phyloP scores from a whole-genome alignment of 306 rosid species.

The Quillaja saponaria region DNA sequence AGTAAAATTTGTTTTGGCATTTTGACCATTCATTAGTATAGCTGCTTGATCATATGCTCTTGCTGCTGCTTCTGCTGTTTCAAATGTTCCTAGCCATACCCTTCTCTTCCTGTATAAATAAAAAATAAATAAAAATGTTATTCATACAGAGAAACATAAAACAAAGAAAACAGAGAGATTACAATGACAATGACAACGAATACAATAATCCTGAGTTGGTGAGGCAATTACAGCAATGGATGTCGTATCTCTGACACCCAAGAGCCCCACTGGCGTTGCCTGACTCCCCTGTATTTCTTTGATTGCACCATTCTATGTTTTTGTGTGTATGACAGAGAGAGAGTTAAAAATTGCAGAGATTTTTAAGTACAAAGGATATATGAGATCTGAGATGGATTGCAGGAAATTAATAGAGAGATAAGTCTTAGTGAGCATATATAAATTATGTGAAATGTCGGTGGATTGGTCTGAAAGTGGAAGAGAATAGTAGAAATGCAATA shows the following conservation, averaged over 20 bases:
- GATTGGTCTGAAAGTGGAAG: constrained; percentile 51
- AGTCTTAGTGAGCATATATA: neutral
- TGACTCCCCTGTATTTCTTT: constrained; percentile 95
- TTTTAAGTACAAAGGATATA: constrained; percentile 1
- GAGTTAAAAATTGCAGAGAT: constrained; percentile 17
- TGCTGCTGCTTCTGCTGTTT: constrained; percentile 98
- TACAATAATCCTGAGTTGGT: neutral
- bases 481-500: constrained; percentile 49
- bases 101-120: constrained; percentile 69
- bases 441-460: constrained; percentile 67
- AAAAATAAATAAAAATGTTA: neutral
- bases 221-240: constrained; percentile 69
- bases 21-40: constrained; percentile 87
- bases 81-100: constrained; percentile 97
- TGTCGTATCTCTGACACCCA: constrained; percentile 99
- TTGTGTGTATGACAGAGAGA: neutral
- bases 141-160: neutral
- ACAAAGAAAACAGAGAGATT: constrained; percentile 3
- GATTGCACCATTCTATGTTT: constrained; percentile 62
- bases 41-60: constrained; percentile 98
- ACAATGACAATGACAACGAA: too few relatives aligned
- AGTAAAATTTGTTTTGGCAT: constrained; percentile 92
- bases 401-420: constrained; percentile 25
- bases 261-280: constrained; percentile 99
- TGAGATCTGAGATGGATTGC: constrained; percentile 14